Conservation (phyloP, 345 rosid species). For the Schrenkiella parvula region DNA sequence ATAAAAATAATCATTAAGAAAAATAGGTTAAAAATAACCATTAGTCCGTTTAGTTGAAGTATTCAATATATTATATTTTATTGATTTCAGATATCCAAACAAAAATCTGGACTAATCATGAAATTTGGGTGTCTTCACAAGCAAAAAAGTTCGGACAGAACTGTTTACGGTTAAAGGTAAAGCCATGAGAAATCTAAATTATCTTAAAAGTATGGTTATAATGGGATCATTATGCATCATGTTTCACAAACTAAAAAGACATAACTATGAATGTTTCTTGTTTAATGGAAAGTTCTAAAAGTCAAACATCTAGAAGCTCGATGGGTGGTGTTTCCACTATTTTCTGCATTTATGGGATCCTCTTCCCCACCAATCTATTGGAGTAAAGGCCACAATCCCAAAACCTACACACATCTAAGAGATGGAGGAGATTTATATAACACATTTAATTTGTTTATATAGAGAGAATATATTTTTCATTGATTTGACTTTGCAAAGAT, state of each 20-base stretch:
- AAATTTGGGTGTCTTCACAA: background rate
- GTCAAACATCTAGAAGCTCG: constrained; percentile 50
- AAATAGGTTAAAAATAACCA: background rate
- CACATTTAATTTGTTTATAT: too few relatives aligned
- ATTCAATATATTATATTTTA: background rate
- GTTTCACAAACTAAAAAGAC: constrained; percentile 15
- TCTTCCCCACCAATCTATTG: constrained; percentile 31
- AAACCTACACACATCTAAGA: background rate
- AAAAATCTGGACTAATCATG: background rate
- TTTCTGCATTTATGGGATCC: constrained; percentile 21
- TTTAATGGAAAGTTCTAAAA: constrained; percentile 36
- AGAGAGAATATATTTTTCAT: background rate
- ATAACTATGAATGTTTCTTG: constrained; percentile 12
- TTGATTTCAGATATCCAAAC: background rate
- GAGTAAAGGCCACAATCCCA: constrained; percentile 26
- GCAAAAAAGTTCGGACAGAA: background rate
- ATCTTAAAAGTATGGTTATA: constrained; percentile 20
- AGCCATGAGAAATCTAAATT: constrained; percentile 9
- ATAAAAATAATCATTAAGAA: background rate
- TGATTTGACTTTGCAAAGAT: constrained; percentile 8
- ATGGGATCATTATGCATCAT: constrained; percentile 22
- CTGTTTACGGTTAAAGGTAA: background rate
- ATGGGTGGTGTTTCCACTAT: constrained; percentile 43
- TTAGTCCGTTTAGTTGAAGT: background rate
- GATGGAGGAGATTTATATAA: too few relatives aligned